Conservation (phyloP, 257 asterid species). For the Nicotiana tabacum region DNA sequence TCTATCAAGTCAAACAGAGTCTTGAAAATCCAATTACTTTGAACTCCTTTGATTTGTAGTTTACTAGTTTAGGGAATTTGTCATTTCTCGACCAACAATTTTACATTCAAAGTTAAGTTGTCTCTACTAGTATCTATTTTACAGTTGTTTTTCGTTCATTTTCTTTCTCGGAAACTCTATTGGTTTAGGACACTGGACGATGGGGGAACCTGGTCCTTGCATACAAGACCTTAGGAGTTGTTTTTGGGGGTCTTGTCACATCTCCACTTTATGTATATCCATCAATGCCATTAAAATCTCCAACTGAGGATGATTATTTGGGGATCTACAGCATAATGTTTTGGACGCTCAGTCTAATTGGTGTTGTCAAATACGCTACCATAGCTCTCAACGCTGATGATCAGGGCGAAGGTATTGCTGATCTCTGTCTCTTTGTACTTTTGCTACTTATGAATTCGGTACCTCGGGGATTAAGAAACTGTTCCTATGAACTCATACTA, state of each 20-base stretch:
- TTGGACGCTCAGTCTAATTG: constrained; percentile 45
- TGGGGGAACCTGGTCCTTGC: constrained; percentile 29
- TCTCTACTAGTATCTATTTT: background rate
- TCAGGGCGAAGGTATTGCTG: constrained; percentile 41
- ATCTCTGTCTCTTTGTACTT: background rate
- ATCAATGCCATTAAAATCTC: constrained; percentile 37
- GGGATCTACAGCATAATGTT: constrained; percentile 41
- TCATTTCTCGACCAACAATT: background rate
- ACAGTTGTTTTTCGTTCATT: background rate
- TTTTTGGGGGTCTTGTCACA: constrained; percentile 46
- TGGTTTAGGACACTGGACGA: constrained; percentile 19
- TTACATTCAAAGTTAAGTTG: background rate
- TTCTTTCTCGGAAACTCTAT: background rate
- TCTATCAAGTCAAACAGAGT: background rate
- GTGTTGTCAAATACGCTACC: constrained; percentile 38
- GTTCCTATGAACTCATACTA: background rate
- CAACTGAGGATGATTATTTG: constrained; percentile 37
- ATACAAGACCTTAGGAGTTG: constrained; percentile 45
- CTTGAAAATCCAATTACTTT: background rate
- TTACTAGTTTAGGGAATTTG: background rate
- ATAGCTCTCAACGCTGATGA: constrained; percentile 44
- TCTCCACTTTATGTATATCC: constrained; percentile 50
- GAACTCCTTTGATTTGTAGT: background rate
- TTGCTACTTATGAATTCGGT: background rate
- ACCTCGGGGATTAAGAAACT: background rate